phyloP scores from a whole-genome alignment of 768 basidiomycete species.

The Boletus rubescentipes region DNA sequence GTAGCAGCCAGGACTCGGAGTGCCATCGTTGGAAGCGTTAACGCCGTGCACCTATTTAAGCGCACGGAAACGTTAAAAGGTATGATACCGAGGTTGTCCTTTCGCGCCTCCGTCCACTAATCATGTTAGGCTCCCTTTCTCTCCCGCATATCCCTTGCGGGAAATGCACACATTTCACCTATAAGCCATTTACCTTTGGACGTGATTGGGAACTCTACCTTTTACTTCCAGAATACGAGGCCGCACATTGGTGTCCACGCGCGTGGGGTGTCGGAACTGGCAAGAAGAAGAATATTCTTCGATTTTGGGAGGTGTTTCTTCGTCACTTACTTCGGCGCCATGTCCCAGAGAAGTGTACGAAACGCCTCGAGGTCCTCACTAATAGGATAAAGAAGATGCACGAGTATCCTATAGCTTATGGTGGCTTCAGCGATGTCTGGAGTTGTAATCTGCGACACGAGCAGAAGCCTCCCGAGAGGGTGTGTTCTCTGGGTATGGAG shows the following conservation, averaged over 20 bases:
- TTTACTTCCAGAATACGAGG: too few species aligned
- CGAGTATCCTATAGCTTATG: slow-evolving; percentile 25
- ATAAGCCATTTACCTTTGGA: too few species aligned
- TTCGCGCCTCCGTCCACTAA: too few species aligned
- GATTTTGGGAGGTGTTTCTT: not conserved
- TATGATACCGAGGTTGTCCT: not conserved
- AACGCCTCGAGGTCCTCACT: slow-evolving; percentile 16
- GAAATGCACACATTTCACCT: not conserved
- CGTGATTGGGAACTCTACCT: too few species aligned
- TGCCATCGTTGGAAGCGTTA: not conserved
- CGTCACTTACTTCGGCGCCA: not conserved
- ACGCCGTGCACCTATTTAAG: not conserved
- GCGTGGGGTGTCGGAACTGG: slow-evolving; percentile 1
- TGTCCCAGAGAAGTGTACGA: not conserved
- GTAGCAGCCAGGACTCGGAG: too few species aligned
- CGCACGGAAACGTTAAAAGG: too few species aligned
- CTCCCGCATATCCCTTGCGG: not conserved
- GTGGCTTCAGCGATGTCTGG: slow-evolving; percentile 34
- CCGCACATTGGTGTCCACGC: accelerated
- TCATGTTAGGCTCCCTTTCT: not conserved
- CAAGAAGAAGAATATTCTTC: not conserved
- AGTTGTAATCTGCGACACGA: slow-evolving; percentile 9
- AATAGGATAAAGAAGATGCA: slow-evolving; percentile 8
- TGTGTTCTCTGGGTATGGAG: slow-evolving; percentile 1
- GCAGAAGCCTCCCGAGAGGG: slow-evolving; percentile 1